Base-by-base conservation (phyloP, 192 early-diverging fungal species). In the Linderina pennispora region DNA sequence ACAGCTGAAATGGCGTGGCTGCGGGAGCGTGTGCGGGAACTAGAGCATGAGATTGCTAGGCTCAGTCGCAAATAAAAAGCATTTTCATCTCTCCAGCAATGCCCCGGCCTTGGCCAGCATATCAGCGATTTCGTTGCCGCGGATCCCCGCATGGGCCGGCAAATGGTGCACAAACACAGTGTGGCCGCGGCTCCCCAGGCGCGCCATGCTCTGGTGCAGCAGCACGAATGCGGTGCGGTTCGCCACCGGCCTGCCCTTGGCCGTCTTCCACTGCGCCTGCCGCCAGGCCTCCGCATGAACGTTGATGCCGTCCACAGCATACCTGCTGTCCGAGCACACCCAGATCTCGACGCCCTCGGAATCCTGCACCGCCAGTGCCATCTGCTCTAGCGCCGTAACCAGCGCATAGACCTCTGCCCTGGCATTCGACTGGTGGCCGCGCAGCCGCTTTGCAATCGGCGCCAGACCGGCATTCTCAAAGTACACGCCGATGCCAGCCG, bases 101-200 rank as follows among this genome's bases (percentile, higher is more conserved):
- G 67, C 67, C 8, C 67, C 67, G 19, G 67, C 67, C 20, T 70
- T 70, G 32, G 67, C 67, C 46, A 70, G 26, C 43, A 56, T 55
- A 23, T 70, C 67, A 1, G 67, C 67, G 19, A 63, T 39, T 23
- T 62, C 67, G 48, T 70, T 70, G 20, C 67, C 67, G 7, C 43
- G 23, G 23, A 70, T 63, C 1, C 55, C 67, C 2, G 50, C 55
- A 21, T 70, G 67, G 0, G 59, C 55, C 0, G 67, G 67, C 34
- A 70, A 23, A 24, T 70, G 67, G 32, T 70, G 67, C 28, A 70
- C 39, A 55, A 63, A 62, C 11, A 70, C 55, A 6, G 35, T 54
- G 20, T 48, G 55, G 4, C 67, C 67, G 7, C 22, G 43, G 16
- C 20, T 17, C 6, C 47, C n/a, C 1, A 63, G 40, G 14, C 16